Conservation (phyloP, 192 early-diverging fungal species). For the Coemansia sp. region DNA sequence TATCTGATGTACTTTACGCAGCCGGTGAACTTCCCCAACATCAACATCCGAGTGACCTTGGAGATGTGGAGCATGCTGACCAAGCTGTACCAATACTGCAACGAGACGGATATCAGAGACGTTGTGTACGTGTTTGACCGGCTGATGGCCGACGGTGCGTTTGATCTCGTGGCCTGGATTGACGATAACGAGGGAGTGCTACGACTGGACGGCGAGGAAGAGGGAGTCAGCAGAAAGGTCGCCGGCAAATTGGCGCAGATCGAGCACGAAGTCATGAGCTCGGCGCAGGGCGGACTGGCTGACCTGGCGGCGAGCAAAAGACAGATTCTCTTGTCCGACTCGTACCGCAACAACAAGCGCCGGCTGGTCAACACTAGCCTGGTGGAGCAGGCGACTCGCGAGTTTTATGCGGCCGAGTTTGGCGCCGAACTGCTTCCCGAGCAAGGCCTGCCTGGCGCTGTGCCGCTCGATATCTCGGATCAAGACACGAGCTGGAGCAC, state of each 20-base stretch:
- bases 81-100: constrained; percentile 55
- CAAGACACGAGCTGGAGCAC: constrained; percentile 47
- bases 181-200: constrained; percentile 53
- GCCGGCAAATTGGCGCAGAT: constrained; percentile 37
- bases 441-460: constrained; percentile 37
- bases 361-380: constrained; percentile 38
- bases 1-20: constrained; percentile 64
- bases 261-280: constrained; percentile 56
- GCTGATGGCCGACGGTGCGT: constrained; percentile 46
- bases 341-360: constrained; percentile 44
- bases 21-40: constrained; percentile 58
- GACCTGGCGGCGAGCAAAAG: constrained; percentile 46
- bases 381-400: constrained; percentile 41
- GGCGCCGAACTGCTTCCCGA: constrained; percentile 15
- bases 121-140: constrained; percentile 53
- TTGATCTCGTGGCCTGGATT: constrained; percentile 58
- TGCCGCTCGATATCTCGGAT: constrained; percentile 53
- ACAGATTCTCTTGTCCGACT: constrained; percentile 36
- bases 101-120: constrained; percentile 47
- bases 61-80: constrained; percentile 50
- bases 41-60: constrained; percentile 55
- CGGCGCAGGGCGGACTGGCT: constrained; percentile 42
- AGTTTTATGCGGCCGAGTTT: constrained; percentile 48
- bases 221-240: constrained; percentile 28
- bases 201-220: constrained; percentile 49